Evolutionary conservation across 495 filamentous ascomycete species (phyloP).

Genomic region (Ascobolus immersus): DNA sequence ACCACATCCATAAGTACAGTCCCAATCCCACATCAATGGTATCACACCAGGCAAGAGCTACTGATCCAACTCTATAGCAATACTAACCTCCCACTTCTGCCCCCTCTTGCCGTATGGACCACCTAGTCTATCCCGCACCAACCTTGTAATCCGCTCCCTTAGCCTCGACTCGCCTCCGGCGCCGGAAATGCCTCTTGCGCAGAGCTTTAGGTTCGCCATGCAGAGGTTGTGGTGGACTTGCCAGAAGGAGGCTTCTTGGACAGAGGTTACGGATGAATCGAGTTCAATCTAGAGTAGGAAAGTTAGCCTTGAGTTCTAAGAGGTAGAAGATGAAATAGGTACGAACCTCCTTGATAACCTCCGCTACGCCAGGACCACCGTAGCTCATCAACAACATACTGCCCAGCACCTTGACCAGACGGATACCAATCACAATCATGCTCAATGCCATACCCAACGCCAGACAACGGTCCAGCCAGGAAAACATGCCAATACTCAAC

Average conservation of each 20-base stretch:
- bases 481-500: constrained; percentile 44
- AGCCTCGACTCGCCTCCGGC: constrained; percentile 38
- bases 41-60: too few relatives aligned
- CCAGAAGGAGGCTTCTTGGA: constrained; percentile 89
- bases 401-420: constrained; percentile 60
- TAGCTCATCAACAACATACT: constrained; percentile 91
- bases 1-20: too few relatives aligned
- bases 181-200: constrained; percentile 28
- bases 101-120: constrained; percentile 67
- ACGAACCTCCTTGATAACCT: constrained; percentile 56
- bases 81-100: constrained; percentile 63
- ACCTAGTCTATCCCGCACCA: constrained; percentile 66
- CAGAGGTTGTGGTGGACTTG: constrained; percentile 93
- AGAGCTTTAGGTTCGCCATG: constrained; percentile 82
- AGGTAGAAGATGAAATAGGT: too few relatives aligned
- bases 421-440: constrained; percentile 67
- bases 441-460: constrained; percentile 50
- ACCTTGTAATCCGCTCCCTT: constrained; percentile 42
- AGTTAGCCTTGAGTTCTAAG: too few relatives aligned
- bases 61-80: constrained; percentile 3
- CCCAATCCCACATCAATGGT: too few relatives aligned
- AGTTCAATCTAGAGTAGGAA: too few relatives aligned
- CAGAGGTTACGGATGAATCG: constrained; percentile 43
- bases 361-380: constrained; percentile 35
- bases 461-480: constrained; percentile 58